Percentiles rank a stretch among this genome's conserved stretches.
phyloP scores from a whole-genome alignment of 306 rosid genomes.

The Chamaecrista fasciculata region DNA sequence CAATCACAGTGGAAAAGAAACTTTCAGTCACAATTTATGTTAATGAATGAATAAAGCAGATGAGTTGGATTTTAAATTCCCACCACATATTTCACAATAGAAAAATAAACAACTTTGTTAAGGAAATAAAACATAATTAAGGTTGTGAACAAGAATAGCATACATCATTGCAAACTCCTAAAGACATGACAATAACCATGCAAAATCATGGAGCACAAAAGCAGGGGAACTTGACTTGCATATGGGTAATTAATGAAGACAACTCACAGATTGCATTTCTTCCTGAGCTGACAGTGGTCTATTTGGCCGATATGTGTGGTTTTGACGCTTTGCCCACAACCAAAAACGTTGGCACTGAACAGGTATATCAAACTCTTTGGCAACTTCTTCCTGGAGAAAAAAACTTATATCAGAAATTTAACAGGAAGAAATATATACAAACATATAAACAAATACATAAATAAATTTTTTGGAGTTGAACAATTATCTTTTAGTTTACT shows the following conservation, averaged over 20 bases:
- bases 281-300: conserved; percentile 70
- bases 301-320: conserved; percentile 82
- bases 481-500: not conserved
- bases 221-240: not conserved
- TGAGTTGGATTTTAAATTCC: not conserved
- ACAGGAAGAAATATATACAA: not conserved
- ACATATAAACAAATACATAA: not conserved
- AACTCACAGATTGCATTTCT: conserved; percentile 75
- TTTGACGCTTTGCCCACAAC: conserved; percentile 97
- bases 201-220: conserved; percentile 5
- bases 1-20: not conserved
- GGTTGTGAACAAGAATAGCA: not conserved
- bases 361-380: conserved; percentile 78
- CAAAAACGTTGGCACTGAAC: conserved; percentile 80
- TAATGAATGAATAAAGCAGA: not conserved
- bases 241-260: not conserved
- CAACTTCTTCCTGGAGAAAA: conserved; percentile 85
- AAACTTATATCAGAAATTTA: conserved; percentile 27
- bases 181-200: not conserved
- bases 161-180: not conserved
- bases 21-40: not conserved
- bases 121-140: not conserved
- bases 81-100: not conserved
- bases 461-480: not conserved
- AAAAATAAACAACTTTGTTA: not conserved